These are phyloP conservation scores for Collybia sordida DNA, from an alignment of 768 basidiomycete species.

Conservation along the genomic window DNA sequence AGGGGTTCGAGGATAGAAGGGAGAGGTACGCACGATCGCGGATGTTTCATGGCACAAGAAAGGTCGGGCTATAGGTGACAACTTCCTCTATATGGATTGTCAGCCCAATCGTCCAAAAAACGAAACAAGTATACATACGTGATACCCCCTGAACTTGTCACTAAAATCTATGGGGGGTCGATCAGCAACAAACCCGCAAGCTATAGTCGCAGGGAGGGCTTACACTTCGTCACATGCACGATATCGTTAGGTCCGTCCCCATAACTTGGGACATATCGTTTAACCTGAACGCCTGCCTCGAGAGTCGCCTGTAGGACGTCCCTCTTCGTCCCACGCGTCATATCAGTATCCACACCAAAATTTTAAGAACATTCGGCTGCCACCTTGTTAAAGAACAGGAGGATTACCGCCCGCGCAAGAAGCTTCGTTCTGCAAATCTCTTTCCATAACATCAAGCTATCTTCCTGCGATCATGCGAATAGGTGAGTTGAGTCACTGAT, in stretches of 20 bases:
- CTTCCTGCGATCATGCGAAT: conserved; percentile 44
- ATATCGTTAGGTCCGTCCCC: conserved; percentile 58
- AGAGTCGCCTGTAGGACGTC: conserved; percentile 61
- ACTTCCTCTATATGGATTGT: conserved; percentile 40
- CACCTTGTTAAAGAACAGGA: conserved; percentile 78
- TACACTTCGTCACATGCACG: conserved; percentile 61
- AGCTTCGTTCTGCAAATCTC: conserved; percentile 66
- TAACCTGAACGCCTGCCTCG: conserved; percentile 52
- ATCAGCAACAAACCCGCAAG: background rate
- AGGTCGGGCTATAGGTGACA: conserved; percentile 54
- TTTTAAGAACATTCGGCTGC: conserved; percentile 1
- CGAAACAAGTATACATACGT: conserved; percentile 37
- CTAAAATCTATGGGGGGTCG: conserved; percentile 52
- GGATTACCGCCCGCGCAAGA: conserved; percentile 59
- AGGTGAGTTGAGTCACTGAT: background rate
- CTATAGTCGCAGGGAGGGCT: conserved; percentile 18
- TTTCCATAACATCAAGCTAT: conserved; percentile 72
- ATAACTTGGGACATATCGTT: conserved; percentile 62
- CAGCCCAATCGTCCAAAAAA: background rate
- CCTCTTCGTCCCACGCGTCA: conserved; percentile 20
- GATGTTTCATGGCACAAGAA: conserved; percentile 74
- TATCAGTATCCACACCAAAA: background rate
- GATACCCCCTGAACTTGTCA: conserved; percentile 64
- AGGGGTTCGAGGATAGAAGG: background rate
- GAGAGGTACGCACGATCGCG: conserved; percentile 50